Base-by-base conservation (phyloP, 208 protist species). In the Crithidia acanthocephali region DNA sequence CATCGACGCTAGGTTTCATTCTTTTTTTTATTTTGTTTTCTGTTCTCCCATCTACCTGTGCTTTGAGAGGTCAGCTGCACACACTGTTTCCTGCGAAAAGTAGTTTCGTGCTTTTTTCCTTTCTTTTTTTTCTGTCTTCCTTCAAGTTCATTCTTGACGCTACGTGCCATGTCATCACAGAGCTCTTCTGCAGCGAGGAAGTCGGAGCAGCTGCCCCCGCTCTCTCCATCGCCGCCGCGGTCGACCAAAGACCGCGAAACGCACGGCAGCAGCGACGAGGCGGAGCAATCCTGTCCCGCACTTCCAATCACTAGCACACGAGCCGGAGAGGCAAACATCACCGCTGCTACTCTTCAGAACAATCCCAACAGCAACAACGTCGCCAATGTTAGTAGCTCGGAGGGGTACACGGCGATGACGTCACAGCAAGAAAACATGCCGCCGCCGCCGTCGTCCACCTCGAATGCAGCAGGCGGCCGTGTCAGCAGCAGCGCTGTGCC, bases 131-230 rank as follows among this genome's bases (percentile, higher is more conserved):
- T 15, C 37, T 42, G 37, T 42, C 13, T 42, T 6, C 13, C 13
- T 42, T 15, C 13, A 42, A 42, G 37, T 42, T 15, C 37, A 42
- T 15, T 42, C 37, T 6, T 42, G 9, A 42, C 6, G 37, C 37
- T 15, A 50, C 18, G 8, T 50, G 45, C 16, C 28, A 8, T 55
- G 44, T 11, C 23, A n/a, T 61, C 23, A 9, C 11, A 2, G 13
- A 32, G 8, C 18, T 23, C 27, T 15, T 50, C 23, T 13, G 25
- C n/a, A 16, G 23, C 2, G 10, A 53, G 11, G 16, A 56, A 18
- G 32, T 1, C 45, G 13, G 61, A 66, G 2, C 61, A 22, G 47
- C 61, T 66, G 44, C 61, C 61, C 1, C 45, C 61, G 18, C 61
- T 66, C 30, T 66, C 61, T 5, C 47, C 47, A 9, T 56, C 45